phyloP scores from a whole-genome alignment of 2,329 filamentous ascomycete species.

The Tolypocladium endophyticum region DNA sequence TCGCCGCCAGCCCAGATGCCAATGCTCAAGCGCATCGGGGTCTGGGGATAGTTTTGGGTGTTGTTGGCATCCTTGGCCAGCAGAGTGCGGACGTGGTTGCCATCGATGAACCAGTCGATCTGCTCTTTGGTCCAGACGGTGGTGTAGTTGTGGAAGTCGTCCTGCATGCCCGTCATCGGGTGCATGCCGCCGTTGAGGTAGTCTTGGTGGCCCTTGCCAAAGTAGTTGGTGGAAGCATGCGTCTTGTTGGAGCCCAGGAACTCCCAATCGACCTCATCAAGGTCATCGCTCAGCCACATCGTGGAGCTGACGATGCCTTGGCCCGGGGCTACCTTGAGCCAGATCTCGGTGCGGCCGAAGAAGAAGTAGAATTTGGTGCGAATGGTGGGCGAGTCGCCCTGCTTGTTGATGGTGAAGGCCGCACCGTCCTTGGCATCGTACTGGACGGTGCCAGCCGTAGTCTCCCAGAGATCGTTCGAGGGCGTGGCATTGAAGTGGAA shows the following conservation, averaged over 20 bases:
- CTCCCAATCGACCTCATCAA: conserved; percentile 86
- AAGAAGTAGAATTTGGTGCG: conserved; percentile 77
- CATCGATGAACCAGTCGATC: conserved; percentile 62
- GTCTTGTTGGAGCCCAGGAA: conserved; percentile 59
- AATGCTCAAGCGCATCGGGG: conserved; percentile 59
- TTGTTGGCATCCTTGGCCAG: conserved; percentile 48
- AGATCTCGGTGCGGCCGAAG: conserved; percentile 69
- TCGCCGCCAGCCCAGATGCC: conserved; percentile 59
- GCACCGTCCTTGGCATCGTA: conserved; percentile 55
- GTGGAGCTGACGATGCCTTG: conserved; percentile 71
- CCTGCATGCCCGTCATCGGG: conserved; percentile 41
- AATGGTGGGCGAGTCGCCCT: conserved; percentile 69
- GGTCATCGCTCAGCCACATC: conserved; percentile 72
- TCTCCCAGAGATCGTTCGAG: conserved; percentile 54
- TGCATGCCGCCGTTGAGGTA: conserved; percentile 53
- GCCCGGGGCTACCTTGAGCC: conserved; percentile 66
- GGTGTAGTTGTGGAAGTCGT: conserved; percentile 67
- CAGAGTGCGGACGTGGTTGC: conserved; percentile 52
- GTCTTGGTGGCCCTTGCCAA: conserved; percentile 61
- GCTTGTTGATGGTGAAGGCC: conserved; percentile 58
- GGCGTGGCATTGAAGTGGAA: conserved; percentile 57
- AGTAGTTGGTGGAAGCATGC: conserved; percentile 64
- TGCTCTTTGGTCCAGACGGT: conserved; percentile 58
- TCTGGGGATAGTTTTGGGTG: conserved; percentile 61
- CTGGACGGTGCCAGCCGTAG: conserved; percentile 52